Evolutionary conservation across 441 rosid species (phyloP).

Genomic region (Adansonia rubrostipa): DNA sequence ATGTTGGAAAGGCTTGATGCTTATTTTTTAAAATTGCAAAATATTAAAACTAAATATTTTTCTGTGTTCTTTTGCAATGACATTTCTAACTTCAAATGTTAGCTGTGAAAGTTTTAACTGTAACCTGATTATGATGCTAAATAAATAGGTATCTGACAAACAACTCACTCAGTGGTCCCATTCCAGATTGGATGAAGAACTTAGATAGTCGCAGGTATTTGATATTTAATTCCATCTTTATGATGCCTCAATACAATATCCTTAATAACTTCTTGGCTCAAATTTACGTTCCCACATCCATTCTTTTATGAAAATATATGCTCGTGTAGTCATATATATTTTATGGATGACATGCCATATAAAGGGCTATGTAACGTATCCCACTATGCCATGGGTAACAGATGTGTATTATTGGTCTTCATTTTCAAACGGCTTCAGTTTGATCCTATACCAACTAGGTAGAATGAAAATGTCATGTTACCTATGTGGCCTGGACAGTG

Average conservation of each 20-base stretch:
- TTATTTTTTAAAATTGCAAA: not conserved
- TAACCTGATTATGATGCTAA: slow-evolving; percentile 10
- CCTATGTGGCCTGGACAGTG: not conserved
- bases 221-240: slow-evolving; percentile 14
- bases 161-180: slow-evolving; percentile 28
- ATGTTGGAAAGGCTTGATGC: not conserved
- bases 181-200: slow-evolving; percentile 24
- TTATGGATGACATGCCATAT: not conserved
- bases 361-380: not conserved
- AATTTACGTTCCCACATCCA: not conserved
- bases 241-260: not conserved
- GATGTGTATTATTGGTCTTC: not conserved
- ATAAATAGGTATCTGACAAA: slow-evolving; percentile 39
- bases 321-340: not conserved
- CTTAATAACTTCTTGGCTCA: not conserved
- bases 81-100: not conserved
- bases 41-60: not conserved
- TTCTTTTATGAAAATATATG: not conserved
- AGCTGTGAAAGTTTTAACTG: not conserved
- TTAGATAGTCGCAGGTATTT: slow-evolving; percentile 27
- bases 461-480: not conserved
- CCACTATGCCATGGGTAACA: not conserved
- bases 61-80: not conserved
- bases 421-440: not conserved
- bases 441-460: not conserved